Percentiles rank a stretch among this genome's conserved stretches.
Evolutionary conservation across 768 basidiomycete genomes (phyloP).

Genomic region (Xerocomellus chrysenteron): DNA sequence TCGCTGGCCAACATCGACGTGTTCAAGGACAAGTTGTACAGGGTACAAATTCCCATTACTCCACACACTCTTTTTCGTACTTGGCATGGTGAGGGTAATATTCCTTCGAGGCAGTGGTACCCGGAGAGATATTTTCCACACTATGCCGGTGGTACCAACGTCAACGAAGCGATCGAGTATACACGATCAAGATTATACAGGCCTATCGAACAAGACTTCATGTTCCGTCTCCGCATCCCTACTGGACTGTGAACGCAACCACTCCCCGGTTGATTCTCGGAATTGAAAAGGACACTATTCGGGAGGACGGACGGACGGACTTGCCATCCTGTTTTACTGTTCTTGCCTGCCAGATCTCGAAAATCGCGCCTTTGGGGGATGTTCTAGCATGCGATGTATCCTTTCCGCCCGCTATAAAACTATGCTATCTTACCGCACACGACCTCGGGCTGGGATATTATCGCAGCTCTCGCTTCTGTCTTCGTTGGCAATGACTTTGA

Average conservation of each 20-base stretch:
- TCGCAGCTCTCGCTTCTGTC: no score
- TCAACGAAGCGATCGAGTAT: not conserved
- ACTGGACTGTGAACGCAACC: not conserved
- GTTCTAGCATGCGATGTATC: not conserved
- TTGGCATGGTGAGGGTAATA: not conserved
- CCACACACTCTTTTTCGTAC: not conserved
- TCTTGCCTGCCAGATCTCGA: not conserved
- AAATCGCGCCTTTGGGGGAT: not conserved
- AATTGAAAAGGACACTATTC: not conserved
- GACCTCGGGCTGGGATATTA: no score
- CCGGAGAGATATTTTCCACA: not conserved
- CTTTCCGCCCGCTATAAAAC: not conserved
- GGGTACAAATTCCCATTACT: not conserved
- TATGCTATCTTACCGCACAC: not conserved
- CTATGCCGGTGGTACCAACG: not conserved
- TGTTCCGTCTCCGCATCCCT: not conserved
- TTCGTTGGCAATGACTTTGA: no score
- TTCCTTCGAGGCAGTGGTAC: no score
- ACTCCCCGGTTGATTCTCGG: not conserved
- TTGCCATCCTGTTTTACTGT: not conserved
- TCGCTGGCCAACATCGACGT: not conserved
- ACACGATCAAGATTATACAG: not conserved
- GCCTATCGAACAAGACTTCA: not conserved
- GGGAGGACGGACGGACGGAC: not conserved
- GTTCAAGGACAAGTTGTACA: conserved; percentile 1